Evolutionary conservation across 164 flowering plant species (phyloP).

Genomic region (Hamamelis virginiana): DNA sequence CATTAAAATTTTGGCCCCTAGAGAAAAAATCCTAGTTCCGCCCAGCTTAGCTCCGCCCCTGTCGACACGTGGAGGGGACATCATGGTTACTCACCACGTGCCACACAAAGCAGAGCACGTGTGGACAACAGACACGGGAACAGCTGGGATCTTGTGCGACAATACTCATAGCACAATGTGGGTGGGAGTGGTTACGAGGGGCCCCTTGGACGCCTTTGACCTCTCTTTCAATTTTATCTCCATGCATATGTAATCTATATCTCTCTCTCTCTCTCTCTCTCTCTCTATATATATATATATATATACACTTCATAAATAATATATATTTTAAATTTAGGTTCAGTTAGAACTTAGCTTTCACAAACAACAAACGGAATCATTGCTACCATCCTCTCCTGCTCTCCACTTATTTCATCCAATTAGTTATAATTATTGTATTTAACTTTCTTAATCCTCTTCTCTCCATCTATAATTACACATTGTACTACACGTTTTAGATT

Average conservation of each 20-base stretch:
- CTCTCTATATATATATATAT: too few relatives aligned
- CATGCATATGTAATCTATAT: too few relatives aligned
- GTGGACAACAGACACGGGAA: slow-evolving; percentile 3
- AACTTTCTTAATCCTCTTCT: background rate
- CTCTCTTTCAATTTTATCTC: background rate
- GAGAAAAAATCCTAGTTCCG: too few relatives aligned
- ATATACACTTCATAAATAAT: too few relatives aligned
- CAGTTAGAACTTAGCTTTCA: slow-evolving; percentile 22
- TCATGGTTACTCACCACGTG: slow-evolving; percentile 9
- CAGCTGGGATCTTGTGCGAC: slow-evolving; percentile 13
- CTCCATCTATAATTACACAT: background rate
- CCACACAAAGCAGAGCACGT: slow-evolving; percentile 1
- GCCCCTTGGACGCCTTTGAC: background rate
- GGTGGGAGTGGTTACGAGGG: background rate
- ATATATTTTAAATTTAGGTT: background rate
- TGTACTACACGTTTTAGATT: too few relatives aligned
- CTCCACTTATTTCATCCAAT: slow-evolving; percentile 7
- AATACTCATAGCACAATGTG: slow-evolving; percentile 5
- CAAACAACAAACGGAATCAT: slow-evolving; percentile 19
- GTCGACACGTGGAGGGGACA: too few relatives aligned
- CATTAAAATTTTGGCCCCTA: too few relatives aligned
- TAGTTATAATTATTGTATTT: background rate
- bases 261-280: too few relatives aligned
- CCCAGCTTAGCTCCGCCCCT: too few relatives aligned
- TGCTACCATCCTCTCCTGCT: slow-evolving; percentile 10